Conservation (phyloP, 2,329 filamentous ascomycete genomes). For the Drechslerella dactyloides region DNA sequence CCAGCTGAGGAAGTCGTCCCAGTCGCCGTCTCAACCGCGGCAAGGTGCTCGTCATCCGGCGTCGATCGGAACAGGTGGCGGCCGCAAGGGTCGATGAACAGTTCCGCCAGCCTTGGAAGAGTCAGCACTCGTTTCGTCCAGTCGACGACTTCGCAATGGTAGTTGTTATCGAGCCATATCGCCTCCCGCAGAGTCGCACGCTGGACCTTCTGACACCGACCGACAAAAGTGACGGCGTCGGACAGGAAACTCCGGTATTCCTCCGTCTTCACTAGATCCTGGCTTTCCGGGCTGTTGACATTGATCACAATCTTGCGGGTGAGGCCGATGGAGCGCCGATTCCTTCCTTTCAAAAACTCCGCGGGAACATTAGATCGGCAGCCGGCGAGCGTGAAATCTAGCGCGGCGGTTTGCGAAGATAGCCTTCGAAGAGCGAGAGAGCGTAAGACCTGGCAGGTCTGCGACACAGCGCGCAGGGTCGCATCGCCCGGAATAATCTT, state of each 20-base stretch:
- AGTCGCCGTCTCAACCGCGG: not conserved
- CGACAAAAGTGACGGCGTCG: not conserved
- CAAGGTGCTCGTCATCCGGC: constrained; percentile 34
- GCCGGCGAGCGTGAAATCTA: constrained; percentile 20
- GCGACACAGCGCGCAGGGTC: constrained; percentile 13
- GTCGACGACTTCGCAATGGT: not conserved
- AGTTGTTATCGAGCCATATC: not conserved
- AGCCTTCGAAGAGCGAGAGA: constrained; percentile 11
- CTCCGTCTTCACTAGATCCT: not conserved
- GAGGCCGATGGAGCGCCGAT: constrained; percentile 6
- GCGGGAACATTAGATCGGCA: not conserved
- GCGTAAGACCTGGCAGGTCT: constrained; percentile 14
- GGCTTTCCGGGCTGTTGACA: constrained; percentile 16
- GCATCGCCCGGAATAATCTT: constrained; percentile 19
- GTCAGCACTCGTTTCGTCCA: constrained; percentile 11
- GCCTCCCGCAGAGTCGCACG: constrained; percentile 7
- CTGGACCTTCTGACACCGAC: constrained; percentile 6
- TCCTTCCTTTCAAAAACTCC: not conserved
- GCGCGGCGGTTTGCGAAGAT: constrained; percentile 12
- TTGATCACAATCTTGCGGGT: constrained; percentile 8
- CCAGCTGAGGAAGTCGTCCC: not conserved
- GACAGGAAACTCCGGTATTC: not conserved
- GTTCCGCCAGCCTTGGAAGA: constrained; percentile 8
- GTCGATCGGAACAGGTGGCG: constrained; percentile 5
- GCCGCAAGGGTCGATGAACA: constrained; percentile 24